Base-by-base conservation (phyloP, 257 asterid species). In the Asclepias syriaca region DNA sequence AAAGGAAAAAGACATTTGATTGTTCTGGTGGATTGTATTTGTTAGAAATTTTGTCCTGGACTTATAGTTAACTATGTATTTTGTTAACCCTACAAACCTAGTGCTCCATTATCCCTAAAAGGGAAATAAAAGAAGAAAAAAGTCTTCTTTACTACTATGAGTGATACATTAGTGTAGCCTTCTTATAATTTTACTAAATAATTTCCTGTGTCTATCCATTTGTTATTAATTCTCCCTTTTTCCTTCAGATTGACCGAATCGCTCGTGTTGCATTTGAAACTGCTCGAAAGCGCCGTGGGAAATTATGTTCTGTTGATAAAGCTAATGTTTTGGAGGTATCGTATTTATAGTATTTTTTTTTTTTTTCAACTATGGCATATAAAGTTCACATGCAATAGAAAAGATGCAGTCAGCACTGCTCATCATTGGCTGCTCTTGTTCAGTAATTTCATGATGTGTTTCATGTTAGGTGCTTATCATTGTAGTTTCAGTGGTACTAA, bases 301-400 rank as follows among this genome's bases (percentile, higher is more conserved):
- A 88, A 77, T 97, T 95, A 66, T 95, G 98, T 77, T 92, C 97
- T 65, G 98, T 95, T 37, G 99, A 95, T 79, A 95, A 95, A 85
- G 99, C 99, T 73, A 95, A 95, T 81, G 99, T 95, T 61, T 82
- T 95, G 92, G 99, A 95, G 98, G 99, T 89, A 85, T 43, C 19
- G 56, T 66, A 48, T 16, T 50, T 48, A 37, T 64, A 34, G 37
- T 58, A 49, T 24, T 24, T 24, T 24, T 24, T 34, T 57, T 49
- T 74, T 65, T 71, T 56, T 27, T 66, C 72, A 19, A 18, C 39
- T 64, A 24, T 64, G 49, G 9, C 68, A 64, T 37, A 16, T 64
- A 37, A 32, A 7, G 7, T 14, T 64, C 27, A 64, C 50, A 58
- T 24, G 39, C 39, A 58, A 58, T 24, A 19, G 14, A 27, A 24